Conservation (phyloP, 495 filamentous ascomycete species). For the Xylaria scruposa region DNA sequence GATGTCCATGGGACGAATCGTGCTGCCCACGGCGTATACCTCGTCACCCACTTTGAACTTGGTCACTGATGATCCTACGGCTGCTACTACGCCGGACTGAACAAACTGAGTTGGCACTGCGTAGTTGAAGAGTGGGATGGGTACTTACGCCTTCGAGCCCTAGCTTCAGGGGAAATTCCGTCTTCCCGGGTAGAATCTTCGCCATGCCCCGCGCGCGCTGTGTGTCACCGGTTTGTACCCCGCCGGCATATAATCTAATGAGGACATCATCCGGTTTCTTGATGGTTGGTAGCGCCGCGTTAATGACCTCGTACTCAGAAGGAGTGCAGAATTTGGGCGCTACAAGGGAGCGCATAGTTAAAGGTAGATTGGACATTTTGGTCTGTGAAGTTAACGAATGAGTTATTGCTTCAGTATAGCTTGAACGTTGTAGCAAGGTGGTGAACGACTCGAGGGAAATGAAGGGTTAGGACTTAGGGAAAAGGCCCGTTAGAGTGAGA, state of each 20-base stretch:
- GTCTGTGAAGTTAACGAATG: background rate
- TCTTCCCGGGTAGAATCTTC: slow-evolving; percentile 29
- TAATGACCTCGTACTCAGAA: slow-evolving; percentile 47
- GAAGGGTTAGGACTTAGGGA: background rate
- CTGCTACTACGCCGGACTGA: slow-evolving; percentile 52
- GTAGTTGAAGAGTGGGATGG: background rate
- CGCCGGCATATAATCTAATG: slow-evolving; percentile 58
- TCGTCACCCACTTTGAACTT: slow-evolving; percentile 57
- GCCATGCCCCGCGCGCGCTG: slow-evolving; percentile 48
- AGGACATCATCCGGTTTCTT: slow-evolving; percentile 52
- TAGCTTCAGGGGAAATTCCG: slow-evolving; percentile 40
- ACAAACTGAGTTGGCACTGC: background rate
- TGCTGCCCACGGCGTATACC: slow-evolving; percentile 49
- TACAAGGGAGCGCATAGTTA: slow-evolving; percentile 58
- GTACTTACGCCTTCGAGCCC: slow-evolving; percentile 34
- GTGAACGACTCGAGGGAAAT: background rate
- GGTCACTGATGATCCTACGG: slow-evolving; percentile 50
- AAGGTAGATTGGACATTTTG: slow-evolving; percentile 30
- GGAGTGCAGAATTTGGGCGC: slow-evolving; percentile 52
- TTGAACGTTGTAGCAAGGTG: background rate
- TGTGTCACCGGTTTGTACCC: slow-evolving; percentile 58
- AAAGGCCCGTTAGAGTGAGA: background rate
- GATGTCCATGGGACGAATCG: slow-evolving; percentile 36
- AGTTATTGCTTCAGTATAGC: background rate
- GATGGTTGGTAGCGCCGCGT: slow-evolving; percentile 53